phyloP scores from a whole-genome alignment of 1,139 yeast genomes.

The Pichia sp. region DNA sequence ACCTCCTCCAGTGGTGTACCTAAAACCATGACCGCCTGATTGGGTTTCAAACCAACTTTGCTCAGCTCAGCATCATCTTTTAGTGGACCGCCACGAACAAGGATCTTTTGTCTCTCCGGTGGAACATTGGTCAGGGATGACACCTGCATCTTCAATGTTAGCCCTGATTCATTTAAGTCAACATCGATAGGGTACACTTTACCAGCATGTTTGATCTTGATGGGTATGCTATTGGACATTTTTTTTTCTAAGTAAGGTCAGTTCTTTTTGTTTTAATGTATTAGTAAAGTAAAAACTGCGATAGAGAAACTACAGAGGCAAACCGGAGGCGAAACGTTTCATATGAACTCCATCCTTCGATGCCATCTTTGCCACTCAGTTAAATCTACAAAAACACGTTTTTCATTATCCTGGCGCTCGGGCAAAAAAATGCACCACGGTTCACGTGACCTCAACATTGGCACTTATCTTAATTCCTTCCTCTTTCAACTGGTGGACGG shows the following conservation, averaged over 20 bases:
- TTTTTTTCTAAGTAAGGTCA: neutral
- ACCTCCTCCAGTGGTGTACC: slow-evolving; percentile 73
- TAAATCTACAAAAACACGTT: neutral
- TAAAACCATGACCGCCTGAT: slow-evolving; percentile 76
- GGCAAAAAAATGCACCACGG: neutral
- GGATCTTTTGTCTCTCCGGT: slow-evolving; percentile 79
- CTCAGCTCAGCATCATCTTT: slow-evolving; percentile 57
- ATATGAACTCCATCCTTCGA: neutral
- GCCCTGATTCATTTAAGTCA: slow-evolving; percentile 53
- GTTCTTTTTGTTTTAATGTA: neutral
- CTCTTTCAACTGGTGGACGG: slow-evolving; percentile 35
- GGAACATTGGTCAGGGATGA: slow-evolving; percentile 77
- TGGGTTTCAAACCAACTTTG: slow-evolving; percentile 53
- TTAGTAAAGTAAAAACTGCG: neutral
- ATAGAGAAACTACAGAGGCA: neutral
- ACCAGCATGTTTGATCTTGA: slow-evolving; percentile 76
- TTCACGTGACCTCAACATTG: slow-evolving; percentile 7
- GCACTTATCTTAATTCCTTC: slow-evolving; percentile 33
- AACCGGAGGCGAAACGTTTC: neutral
- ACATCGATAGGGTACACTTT: slow-evolving; percentile 70
- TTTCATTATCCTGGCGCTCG: neutral
- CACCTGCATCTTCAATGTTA: slow-evolving; percentile 67
- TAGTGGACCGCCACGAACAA: slow-evolving; percentile 85
- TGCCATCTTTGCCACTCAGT: neutral
- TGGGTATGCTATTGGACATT: slow-evolving; percentile 12